These are phyloP conservation scores for Tricladium varicosporioides DNA, from an alignment of 2,329 filamentous ascomycete species.

Conservation along the genomic window DNA sequence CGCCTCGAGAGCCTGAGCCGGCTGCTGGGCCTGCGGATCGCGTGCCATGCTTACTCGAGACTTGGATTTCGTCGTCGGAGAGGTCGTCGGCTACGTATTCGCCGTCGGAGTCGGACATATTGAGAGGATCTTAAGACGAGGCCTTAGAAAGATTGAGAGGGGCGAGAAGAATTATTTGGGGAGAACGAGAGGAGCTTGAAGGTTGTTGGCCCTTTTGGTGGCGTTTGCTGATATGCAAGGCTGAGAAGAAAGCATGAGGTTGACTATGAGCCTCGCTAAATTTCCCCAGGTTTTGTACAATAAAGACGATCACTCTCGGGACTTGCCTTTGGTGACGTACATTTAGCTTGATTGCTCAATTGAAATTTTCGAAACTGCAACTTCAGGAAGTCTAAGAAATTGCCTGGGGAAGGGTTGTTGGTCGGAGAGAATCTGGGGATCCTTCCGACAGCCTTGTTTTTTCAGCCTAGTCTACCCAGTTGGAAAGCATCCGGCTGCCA, in stretches of 20 bases:
- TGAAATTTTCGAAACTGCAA: too few relatives aligned
- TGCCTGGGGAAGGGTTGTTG: too few relatives aligned
- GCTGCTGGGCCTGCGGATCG: constrained; percentile 30
- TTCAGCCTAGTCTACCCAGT: background rate
- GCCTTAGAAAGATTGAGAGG: background rate
- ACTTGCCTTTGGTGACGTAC: too few relatives aligned
- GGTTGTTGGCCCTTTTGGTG: background rate
- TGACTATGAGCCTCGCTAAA: background rate
- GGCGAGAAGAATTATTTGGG: too few relatives aligned
- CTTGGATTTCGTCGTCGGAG: constrained; percentile 61
- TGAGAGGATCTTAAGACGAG: constrained; percentile 5
- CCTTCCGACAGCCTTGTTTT: background rate
- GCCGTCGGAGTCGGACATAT: constrained; percentile 72
- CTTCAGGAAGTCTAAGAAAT: too few relatives aligned
- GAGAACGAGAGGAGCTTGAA: too few relatives aligned
- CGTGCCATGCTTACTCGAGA: constrained; percentile 28
- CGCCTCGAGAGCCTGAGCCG: constrained; percentile 29
- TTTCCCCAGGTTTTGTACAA: background rate
- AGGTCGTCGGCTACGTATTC: constrained; percentile 63
- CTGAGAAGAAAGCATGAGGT: constrained; percentile 1
- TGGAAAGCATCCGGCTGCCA: background rate
- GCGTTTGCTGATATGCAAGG: background rate
- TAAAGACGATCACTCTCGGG: too few relatives aligned
- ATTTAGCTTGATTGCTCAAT: too few relatives aligned
- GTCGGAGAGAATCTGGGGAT: too few relatives aligned